Evolutionary conservation across 805 yeast genomes (phyloP).

Genomic region (Lachancea nothofagi): DNA sequence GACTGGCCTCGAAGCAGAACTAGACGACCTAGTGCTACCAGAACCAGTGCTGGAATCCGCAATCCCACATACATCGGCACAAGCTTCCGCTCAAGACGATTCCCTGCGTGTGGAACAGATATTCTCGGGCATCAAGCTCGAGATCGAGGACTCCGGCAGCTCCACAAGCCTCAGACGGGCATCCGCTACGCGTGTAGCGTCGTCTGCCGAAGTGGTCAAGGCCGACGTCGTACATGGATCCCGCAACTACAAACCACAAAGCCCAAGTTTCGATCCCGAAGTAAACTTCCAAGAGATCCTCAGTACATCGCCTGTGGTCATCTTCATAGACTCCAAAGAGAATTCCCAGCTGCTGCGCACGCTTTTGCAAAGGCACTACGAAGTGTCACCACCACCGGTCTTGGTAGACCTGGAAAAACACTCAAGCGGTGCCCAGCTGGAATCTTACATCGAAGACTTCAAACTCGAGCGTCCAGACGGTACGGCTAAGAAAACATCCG

Average conservation of each 20-base stretch:
- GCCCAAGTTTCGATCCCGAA: slow-evolving; percentile 7
- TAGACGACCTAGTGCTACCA: background rate
- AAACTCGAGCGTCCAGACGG: background rate
- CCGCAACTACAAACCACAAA: slow-evolving; percentile 5
- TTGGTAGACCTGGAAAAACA: slow-evolving; percentile 81
- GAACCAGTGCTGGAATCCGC: background rate
- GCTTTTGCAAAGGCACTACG: slow-evolving; percentile 54
- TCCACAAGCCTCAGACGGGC: background rate
- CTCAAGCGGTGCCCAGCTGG: slow-evolving; percentile 63
- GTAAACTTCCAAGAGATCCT: slow-evolving; percentile 46
- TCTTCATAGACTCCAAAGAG: slow-evolving; percentile 54
- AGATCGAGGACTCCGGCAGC: slow-evolving; percentile 7
- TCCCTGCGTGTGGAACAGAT: slow-evolving; percentile 4
- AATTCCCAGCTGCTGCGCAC: slow-evolving; percentile 63
- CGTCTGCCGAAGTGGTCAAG: slow-evolving; percentile 3
- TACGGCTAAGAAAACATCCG: slow-evolving; percentile 4
- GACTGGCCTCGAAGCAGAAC: background rate
- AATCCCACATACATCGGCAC: background rate
- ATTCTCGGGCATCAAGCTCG: slow-evolving; percentile 9
- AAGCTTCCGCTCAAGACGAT: slow-evolving; percentile 3
- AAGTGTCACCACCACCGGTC: slow-evolving; percentile 61
- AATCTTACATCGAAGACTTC: slow-evolving; percentile 44
- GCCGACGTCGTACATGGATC: slow-evolving; percentile 9
- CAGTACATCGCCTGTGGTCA: slow-evolving; percentile 56
- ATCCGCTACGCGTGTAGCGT: slow-evolving; percentile 5